A percentile compares a stretch with the other conserved stretches of the same genome.
Evolutionary conservation across 768 basidiomycete genomes (phyloP).

Genomic region (Tephrocybe sp.): DNA sequence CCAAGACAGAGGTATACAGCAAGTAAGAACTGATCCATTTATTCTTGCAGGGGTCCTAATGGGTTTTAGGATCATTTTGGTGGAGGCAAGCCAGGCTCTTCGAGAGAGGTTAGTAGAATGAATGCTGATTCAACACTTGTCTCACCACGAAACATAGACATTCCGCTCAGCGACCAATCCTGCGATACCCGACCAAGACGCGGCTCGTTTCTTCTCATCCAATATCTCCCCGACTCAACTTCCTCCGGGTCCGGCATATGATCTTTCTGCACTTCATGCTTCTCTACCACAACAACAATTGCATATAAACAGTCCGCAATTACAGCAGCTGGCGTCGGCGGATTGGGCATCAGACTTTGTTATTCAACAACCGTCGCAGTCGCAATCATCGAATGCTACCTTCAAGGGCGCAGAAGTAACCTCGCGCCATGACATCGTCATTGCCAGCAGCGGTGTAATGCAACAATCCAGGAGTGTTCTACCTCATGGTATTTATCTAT

Average conservation of each 20-base stretch:
- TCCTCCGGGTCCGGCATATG: constrained; percentile 46
- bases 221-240: constrained; percentile 32
- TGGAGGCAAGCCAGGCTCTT: constrained; percentile 57
- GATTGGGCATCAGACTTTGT: constrained; percentile 71
- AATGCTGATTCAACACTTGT: not conserved
- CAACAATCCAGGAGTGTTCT: constrained; percentile 2
- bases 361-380: constrained; percentile 30
- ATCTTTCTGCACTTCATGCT: constrained; percentile 54
- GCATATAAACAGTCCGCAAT: constrained; percentile 20
- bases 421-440: not conserved
- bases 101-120: constrained; percentile 51
- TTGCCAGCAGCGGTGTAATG: not conserved
- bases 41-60: constrained; percentile 7
- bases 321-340: constrained; percentile 27
- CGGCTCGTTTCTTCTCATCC: constrained; percentile 64
- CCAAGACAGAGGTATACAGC: constrained; percentile 74
- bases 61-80: constrained; percentile 67
- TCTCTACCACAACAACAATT: constrained; percentile 32
- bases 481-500: constrained; percentile 19
- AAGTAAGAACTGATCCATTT: constrained; percentile 42
- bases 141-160: constrained; percentile 32
- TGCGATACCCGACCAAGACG: constrained; percentile 58
- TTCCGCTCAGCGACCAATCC: constrained; percentile 57
- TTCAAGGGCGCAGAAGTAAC: constrained; percentile 3
- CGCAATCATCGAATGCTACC: constrained; percentile 4